A percentile compares a stretch with the other conserved stretches of the same genome.
These are phyloP conservation scores for Scheffersomyces segobiensis DNA, from an alignment of 1,139 yeast genomes.

Conservation along the genomic window DNA sequence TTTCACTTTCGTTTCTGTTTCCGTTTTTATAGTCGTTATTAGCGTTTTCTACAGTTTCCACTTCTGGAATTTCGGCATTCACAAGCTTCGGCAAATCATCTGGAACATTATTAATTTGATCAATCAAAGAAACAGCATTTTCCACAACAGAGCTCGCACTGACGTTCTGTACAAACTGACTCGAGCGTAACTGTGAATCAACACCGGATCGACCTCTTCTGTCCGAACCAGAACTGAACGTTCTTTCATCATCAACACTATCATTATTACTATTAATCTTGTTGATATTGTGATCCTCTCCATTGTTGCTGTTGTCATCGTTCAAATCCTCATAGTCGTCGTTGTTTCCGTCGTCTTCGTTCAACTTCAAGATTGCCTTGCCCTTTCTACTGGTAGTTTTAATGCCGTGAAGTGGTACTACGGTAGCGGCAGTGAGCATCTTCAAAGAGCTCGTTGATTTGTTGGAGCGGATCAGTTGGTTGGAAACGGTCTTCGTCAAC, in stretches of 20 bases:
- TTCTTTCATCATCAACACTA: not conserved
- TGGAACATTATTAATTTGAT: not conserved
- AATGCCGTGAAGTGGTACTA: conserved; percentile 26
- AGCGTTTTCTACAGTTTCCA: not conserved
- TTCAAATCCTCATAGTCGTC: conserved; percentile 14
- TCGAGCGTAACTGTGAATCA: not conserved
- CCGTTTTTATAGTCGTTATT: not conserved
- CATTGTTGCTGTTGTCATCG: conserved; percentile 3
- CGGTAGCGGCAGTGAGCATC: conserved; percentile 21
- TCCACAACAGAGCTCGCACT: not conserved
- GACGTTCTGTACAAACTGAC: not conserved
- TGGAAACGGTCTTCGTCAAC: conserved; percentile 38
- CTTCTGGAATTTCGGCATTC: not conserved
- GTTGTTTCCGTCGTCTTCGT: conserved; percentile 18
- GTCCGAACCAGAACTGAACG: not conserved
- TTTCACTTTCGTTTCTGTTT: not conserved
- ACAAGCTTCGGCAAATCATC: not conserved
- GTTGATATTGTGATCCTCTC: not conserved
- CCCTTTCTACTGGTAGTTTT: conserved; percentile 43
- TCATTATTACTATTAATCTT: not conserved
- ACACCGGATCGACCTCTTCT: not conserved
- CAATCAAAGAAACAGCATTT: not conserved
- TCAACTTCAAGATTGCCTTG: conserved; percentile 40
- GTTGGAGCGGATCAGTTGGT: conserved; percentile 23
- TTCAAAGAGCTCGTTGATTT: conserved; percentile 39